Base-by-base conservation (phyloP, 2,329 filamentous ascomycete genomes). In the Colletotrichum coccodes region DNA sequence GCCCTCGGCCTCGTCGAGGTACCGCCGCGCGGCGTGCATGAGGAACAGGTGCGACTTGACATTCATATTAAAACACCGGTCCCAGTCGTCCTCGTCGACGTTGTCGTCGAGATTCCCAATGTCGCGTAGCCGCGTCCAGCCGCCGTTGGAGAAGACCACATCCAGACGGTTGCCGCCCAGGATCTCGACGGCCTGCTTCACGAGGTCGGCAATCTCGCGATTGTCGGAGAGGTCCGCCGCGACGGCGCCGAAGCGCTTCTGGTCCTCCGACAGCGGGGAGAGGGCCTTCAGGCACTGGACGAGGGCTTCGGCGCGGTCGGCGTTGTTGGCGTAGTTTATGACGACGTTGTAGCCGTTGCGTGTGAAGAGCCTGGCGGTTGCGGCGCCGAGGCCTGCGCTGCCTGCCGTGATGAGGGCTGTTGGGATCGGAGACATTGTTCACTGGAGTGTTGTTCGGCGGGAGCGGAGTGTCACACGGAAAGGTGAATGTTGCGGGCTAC, bases 91-190 rank as follows among this genome's bases (percentile, higher is more conserved):
- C 71, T 86, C 84, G 8, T 77, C 70, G n/a, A 82, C 71, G 64
- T 79, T 80, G 12, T 89, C 86, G 30, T 87, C 82, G 30, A 89
- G 75, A 71, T 85, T 76, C 8, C 70, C 75, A 52, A 87, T 79
- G 58, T 85, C 77, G 14, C 83, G 78, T 18, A 85, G 76, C 18
- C 74, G 75, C 0, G 86, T 87, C 85, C 86, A 89, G 3, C 86
- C 86, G 8, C 91, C 92, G 78, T 96, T 96, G 3, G 91, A 92
- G 74, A 95, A 88, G 52, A 96, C 83, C 46, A 94, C 85, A 79
- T 96, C 93, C n/a, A 96, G 78, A 1, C 90, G 89, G 5, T 42
- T 80, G 76, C 91, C 16, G 8, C 34, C 92, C 71, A 94, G 84
- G n/a, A 79, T 79, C 30, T 85, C 79, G 54, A 90, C 83, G 1